Base-by-base conservation (phyloP, 352 stramenopile genomes). In the Phytopythium mirpurense region DNA sequence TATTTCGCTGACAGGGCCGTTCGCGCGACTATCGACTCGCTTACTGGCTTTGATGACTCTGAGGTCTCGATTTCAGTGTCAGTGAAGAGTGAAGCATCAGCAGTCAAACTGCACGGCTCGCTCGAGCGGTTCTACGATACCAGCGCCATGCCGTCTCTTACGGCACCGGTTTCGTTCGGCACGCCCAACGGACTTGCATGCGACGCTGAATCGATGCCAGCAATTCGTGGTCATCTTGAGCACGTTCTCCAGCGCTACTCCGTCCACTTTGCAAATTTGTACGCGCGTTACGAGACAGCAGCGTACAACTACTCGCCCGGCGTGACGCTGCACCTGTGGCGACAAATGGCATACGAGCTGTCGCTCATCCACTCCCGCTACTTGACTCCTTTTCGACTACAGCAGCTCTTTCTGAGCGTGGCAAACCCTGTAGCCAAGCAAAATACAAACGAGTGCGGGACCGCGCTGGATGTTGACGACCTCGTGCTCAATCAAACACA, bases 201-300 rank as follows among this genome's bases (percentile, higher is more conserved):
- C 2, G 21, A 31, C 41, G 18, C 14, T 5, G 41, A 49, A 12
- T 49, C 45, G 19, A 18, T 4, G 18, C 11, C 45, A 12, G 24
- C 43, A 2, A n/a, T 56, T 12, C 32, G 61, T 9, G 23, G 21
- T 8, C 62, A 81, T 23, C 41, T 88, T 0, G 60, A 79, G 38
- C 59, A 35, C 26, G 66, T 88, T 0, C 36, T 88, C 11, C 42
- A 62, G 23, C 59, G 70, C 19, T 84, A 81, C 43, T 52, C 70
- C 9, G 24, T 74, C 37, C 60, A 78, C 45, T 36, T 82, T 0
- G 58, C 62, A 0, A 69, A 86, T 19, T 46, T 88, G 6, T 88
- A 76, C 36, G 47, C 78, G 5, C 60, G 62, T 5, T 73, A 68
- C 62, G 67, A 62, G 1, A 59, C 59, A 24, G 54, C 51, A 21